Percentiles rank a stretch among this genome's conserved stretches.
These are phyloP conservation scores for Wickerhamiella pararugosa DNA, from an alignment of 1,139 yeast species.

Conservation along the genomic window DNA sequence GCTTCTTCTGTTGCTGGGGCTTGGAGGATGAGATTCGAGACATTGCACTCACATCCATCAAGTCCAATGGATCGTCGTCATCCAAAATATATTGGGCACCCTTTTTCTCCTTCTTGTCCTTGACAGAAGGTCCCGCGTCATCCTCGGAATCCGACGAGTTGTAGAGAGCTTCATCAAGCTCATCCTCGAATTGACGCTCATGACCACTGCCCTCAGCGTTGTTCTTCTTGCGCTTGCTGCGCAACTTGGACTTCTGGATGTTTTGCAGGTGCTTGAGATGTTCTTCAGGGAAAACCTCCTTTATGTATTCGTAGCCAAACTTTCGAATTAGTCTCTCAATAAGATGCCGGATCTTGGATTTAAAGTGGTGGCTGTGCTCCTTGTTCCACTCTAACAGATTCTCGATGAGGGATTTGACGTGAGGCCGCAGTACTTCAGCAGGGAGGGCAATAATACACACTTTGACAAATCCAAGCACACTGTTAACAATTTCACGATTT, in stretches of 20 bases:
- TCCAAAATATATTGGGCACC: slow-evolving; percentile 51
- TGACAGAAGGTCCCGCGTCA: slow-evolving; percentile 19
- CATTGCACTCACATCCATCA: slow-evolving; percentile 69
- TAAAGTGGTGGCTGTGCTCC: slow-evolving; percentile 91
- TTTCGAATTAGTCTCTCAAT: slow-evolving; percentile 81
- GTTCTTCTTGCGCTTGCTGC: slow-evolving; percentile 61
- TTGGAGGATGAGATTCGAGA: slow-evolving; percentile 78
- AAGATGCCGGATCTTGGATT: slow-evolving; percentile 80
- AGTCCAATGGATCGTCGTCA: slow-evolving; percentile 74
- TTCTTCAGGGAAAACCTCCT: slow-evolving; percentile 71
- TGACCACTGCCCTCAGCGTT: slow-evolving; percentile 20
- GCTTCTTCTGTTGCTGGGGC: slow-evolving; percentile 38
- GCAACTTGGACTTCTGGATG: slow-evolving; percentile 71
- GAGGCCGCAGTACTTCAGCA: slow-evolving; percentile 54
- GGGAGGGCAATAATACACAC: slow-evolving; percentile 81
- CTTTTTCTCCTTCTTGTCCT: slow-evolving; percentile 14
- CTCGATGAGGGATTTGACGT: slow-evolving; percentile 48
- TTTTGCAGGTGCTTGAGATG: slow-evolving; percentile 71
- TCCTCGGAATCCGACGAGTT: slow-evolving; percentile 28
- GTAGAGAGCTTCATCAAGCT: slow-evolving; percentile 66
- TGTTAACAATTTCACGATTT: slow-evolving; percentile 83
- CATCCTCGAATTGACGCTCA: slow-evolving; percentile 45
- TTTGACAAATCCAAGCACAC: slow-evolving; percentile 89
- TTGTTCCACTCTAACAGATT: slow-evolving; percentile 86
- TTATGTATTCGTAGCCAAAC: slow-evolving; percentile 72